phyloP scores from a whole-genome alignment of 805 yeast species.

The Priceomyces medius region DNA sequence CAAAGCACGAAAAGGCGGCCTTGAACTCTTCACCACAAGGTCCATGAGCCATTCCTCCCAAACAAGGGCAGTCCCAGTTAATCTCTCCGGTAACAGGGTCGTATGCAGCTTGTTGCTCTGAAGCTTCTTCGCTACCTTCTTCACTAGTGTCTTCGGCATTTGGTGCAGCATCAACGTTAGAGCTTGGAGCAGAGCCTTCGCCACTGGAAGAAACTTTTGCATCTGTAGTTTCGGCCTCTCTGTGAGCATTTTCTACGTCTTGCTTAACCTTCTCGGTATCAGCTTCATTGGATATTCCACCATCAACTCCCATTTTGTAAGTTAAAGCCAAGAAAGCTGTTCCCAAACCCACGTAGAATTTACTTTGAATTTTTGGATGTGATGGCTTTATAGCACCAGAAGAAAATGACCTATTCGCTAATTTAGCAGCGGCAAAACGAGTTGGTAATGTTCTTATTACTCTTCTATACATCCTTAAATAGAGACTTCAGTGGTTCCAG shows the following conservation, averaged over 20 bases:
- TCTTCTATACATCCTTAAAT: background rate
- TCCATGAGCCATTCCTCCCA: slow-evolving; percentile 98
- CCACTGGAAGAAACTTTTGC: too few species aligned
- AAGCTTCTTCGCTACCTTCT: slow-evolving; percentile 16
- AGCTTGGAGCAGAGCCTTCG: slow-evolving; percentile 6
- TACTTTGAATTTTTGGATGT: background rate
- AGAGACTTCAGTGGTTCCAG: background rate
- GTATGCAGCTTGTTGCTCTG: slow-evolving; percentile 56
- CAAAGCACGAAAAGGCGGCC: slow-evolving; percentile 91
- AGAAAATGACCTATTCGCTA: background rate
- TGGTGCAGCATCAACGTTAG: slow-evolving; percentile 2
- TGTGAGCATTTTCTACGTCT: slow-evolving; percentile 6
- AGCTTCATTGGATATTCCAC: slow-evolving; percentile 6
- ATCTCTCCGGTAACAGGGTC: slow-evolving; percentile 98
- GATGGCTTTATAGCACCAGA: background rate
- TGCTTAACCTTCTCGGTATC: slow-evolving; percentile 10
- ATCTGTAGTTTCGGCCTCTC: background rate
- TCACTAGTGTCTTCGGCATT: slow-evolving; percentile 9
- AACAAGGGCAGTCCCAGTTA: slow-evolving; percentile 99
- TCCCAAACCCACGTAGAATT: slow-evolving; percentile 2
- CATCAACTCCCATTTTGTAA: background rate
- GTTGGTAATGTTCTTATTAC: slow-evolving; percentile 1
- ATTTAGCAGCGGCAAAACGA: background rate
- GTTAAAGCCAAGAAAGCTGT: background rate
- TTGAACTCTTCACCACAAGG: slow-evolving; percentile 74